phyloP scores from a whole-genome alignment of 1,284 basidiomycete species.

The Apiotrichum sp. region DNA sequence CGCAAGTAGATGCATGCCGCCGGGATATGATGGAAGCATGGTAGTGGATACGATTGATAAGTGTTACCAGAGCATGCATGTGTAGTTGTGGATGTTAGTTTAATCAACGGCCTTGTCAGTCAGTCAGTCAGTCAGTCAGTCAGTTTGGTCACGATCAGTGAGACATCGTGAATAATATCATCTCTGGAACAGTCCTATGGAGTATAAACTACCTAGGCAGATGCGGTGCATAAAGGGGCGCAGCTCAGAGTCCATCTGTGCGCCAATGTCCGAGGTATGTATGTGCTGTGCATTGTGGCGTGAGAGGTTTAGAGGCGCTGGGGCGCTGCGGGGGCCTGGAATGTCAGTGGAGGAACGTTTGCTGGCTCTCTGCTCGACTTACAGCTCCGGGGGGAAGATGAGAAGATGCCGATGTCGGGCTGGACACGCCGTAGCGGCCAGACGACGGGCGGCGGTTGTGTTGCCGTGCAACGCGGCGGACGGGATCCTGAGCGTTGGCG shows the following conservation, averaged over 20 bases:
- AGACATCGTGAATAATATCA: background rate
- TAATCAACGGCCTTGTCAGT: too few relatives aligned
- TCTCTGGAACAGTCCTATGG: background rate
- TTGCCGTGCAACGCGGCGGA: constrained; percentile 34
- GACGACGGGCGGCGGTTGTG: constrained; percentile 28
- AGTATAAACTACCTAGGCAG: background rate
- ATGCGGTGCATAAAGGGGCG: background rate
- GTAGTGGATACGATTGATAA: too few relatives aligned
- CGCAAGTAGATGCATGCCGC: background rate
- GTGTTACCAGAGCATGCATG: too few relatives aligned
- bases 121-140: too few relatives aligned
- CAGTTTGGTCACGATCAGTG: background rate
- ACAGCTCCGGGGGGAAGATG: constrained; percentile 20
- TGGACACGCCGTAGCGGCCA: constrained; percentile 13
- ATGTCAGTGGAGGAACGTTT: too few relatives aligned
- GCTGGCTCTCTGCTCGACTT: background rate
- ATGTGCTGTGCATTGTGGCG: background rate
- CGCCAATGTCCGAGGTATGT: constrained; percentile 2
- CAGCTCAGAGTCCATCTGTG: background rate
- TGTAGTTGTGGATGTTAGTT: too few relatives aligned
- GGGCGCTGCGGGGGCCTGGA: constrained; percentile 1
- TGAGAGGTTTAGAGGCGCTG: constrained; percentile 3
- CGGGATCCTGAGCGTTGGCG: constrained; percentile 58
- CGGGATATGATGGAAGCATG: too few relatives aligned
- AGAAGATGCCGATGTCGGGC: constrained; percentile 11